Percentiles rank a stretch among this genome's conserved stretches.
These are phyloP conservation scores for Diaporthe vexans DNA, from an alignment of 2,329 filamentous ascomycete species.

Conservation along the genomic window DNA sequence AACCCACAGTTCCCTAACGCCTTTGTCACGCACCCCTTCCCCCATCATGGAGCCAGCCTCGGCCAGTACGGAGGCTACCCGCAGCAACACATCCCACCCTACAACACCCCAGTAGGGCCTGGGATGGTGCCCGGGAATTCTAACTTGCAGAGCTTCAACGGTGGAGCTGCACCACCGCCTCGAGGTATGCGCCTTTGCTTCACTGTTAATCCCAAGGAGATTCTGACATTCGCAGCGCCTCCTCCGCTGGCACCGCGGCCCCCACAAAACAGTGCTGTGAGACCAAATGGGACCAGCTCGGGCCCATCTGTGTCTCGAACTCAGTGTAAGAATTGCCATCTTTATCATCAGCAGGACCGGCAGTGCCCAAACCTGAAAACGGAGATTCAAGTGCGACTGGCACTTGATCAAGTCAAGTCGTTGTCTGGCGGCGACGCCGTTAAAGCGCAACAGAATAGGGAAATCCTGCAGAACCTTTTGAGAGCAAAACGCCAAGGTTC, in stretches of 20 bases:
- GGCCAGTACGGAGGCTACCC: neutral
- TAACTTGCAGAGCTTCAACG: neutral
- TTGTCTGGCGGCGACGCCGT: constrained; percentile 32
- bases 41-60: neutral
- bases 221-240: constrained; percentile 6
- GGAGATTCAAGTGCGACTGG: constrained; percentile 73
- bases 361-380: constrained; percentile 74
- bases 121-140: neutral
- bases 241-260: neutral
- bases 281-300: neutral
- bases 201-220: neutral
- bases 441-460: constrained; percentile 20
- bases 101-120: neutral
- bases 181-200: neutral
- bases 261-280: neutral
- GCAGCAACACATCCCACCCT: neutral
- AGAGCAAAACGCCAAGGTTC: constrained; percentile 8
- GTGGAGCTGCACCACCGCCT: neutral
- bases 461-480: constrained; percentile 34
- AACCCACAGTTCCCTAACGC: neutral
- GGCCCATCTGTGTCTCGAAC: constrained; percentile 65
- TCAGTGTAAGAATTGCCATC: constrained; percentile 74
- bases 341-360: constrained; percentile 69
- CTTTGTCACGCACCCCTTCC: constrained; percentile 4
- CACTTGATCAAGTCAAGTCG: constrained; percentile 73